Percentiles rank a stretch among this genome's conserved stretches.
These are phyloP conservation scores for Hyphodiscus sp. DNA, from an alignment of 2,329 filamentous ascomycete genomes.

Conservation along the genomic window DNA sequence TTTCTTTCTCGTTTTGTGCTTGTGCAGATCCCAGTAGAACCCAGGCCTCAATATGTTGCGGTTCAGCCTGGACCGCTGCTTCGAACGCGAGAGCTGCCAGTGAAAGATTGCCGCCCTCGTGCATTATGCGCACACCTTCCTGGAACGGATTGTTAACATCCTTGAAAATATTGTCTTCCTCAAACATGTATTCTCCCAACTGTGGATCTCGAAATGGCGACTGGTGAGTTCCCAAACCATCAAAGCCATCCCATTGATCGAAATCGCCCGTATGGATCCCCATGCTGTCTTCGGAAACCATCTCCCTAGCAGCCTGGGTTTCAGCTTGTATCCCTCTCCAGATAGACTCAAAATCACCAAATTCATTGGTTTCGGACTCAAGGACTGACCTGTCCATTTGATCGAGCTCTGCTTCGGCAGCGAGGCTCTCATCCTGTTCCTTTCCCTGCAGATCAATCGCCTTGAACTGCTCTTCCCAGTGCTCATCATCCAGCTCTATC, in stretches of 20 bases:
- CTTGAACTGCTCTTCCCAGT: constrained; percentile 96
- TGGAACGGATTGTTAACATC: constrained; percentile 80
- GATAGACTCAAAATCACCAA: constrained; percentile 84
- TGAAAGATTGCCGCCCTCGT: constrained; percentile 87
- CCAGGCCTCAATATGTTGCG: constrained; percentile 87
- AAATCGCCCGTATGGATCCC: constrained; percentile 65
- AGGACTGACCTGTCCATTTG: constrained; percentile 79
- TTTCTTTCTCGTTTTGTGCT: constrained; percentile 98
- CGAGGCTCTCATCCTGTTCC: constrained; percentile 35
- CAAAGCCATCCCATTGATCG: constrained; percentile 74
- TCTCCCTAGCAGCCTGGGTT: constrained; percentile 60
- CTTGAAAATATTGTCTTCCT: constrained; percentile 86
- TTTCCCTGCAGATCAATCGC: constrained; percentile 65
- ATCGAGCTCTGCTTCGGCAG: constrained; percentile 62
- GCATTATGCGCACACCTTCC: constrained; percentile 88
- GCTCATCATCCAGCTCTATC: constrained; percentile 85
- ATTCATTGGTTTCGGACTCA: constrained; percentile 66
- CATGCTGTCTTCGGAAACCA: constrained; percentile 58
- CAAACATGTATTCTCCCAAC: constrained; percentile 87
- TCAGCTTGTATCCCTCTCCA: constrained; percentile 79
- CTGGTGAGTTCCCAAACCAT: constrained; percentile 59
- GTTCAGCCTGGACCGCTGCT: constrained; percentile 85
- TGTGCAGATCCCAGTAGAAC: constrained; percentile 85
- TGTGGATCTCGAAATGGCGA: constrained; percentile 64
- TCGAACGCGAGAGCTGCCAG: constrained; percentile 92